Evolutionary conservation across 2,329 filamentous ascomycete species (phyloP).

Genomic region (Fusarium caatingaense): DNA sequence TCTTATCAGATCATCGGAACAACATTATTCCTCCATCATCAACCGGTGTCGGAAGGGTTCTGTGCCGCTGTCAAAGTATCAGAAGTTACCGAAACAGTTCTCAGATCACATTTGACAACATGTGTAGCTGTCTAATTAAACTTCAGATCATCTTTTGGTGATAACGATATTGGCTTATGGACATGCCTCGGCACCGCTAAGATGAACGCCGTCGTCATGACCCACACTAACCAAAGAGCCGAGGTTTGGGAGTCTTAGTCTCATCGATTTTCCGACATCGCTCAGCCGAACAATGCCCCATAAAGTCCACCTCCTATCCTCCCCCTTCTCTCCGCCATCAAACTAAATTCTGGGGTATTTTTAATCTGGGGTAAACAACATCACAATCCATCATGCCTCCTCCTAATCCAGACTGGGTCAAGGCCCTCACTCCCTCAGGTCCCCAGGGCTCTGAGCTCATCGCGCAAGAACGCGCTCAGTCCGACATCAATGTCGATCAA

Average conservation of each 20-base stretch:
- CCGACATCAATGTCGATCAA: slow-evolving; percentile 73
- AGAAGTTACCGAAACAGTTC: neutral
- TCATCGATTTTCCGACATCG: slow-evolving; percentile 32
- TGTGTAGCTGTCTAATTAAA: neutral
- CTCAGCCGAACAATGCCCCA: slow-evolving; percentile 26
- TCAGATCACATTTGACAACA: neutral
- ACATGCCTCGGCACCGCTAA: slow-evolving; percentile 13
- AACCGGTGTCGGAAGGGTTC: neutral
- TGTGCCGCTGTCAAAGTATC: neutral
- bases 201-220: slow-evolving; percentile 12
- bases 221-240: slow-evolving; percentile 16
- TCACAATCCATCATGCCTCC: slow-evolving; percentile 38
- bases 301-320: slow-evolving; percentile 20
- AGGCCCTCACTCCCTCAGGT: slow-evolving; percentile 58
- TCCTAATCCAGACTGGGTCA: slow-evolving; percentile 49
- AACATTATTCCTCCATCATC: neutral
- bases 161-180: neutral
- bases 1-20: slow-evolving; percentile 17
- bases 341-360: slow-evolving; percentile 1
- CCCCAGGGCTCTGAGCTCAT: slow-evolving; percentile 78
- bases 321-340: neutral
- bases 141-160: neutral
- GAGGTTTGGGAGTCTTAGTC: slow-evolving; percentile 33
- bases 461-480: slow-evolving; percentile 73
- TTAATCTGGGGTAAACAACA: slow-evolving; percentile 2